Conservation (phyloP, 2,329 filamentous ascomycete genomes). For the Trichoderma afroharzianum region DNA sequence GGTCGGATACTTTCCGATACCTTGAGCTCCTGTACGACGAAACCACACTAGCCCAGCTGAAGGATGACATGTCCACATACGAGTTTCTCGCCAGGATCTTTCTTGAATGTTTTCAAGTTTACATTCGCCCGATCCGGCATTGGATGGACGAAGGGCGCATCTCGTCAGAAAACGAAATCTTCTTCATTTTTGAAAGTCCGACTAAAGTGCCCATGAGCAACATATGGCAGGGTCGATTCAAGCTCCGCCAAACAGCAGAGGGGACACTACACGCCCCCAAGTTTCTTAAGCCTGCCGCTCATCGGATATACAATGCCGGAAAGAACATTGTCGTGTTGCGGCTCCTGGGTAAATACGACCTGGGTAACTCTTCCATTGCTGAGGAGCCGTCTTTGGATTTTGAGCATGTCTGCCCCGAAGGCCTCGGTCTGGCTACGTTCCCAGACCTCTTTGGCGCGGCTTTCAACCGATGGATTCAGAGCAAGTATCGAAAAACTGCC, state of each 20-base stretch:
- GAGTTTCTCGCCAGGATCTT: constrained; percentile 65
- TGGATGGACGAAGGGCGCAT: constrained; percentile 85
- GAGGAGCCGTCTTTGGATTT: constrained; percentile 53
- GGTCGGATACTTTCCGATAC: constrained; percentile 62
- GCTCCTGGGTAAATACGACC: constrained; percentile 56
- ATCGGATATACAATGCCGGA: constrained; percentile 78
- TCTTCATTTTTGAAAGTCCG: constrained; percentile 66
- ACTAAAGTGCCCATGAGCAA: constrained; percentile 56
- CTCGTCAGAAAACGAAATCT: constrained; percentile 60
- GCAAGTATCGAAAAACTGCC: constrained; percentile 68
- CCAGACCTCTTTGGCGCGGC: constrained; percentile 68
- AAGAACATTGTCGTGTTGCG: constrained; percentile 86
- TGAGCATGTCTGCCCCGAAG: constrained; percentile 49
- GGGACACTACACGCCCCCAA: constrained; percentile 64
- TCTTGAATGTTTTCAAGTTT: constrained; percentile 76
- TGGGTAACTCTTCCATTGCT: constrained; percentile 27
- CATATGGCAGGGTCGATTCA: constrained; percentile 74
- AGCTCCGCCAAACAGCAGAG: constrained; percentile 57
- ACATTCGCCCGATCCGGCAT: constrained; percentile 70
- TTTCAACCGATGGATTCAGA: constrained; percentile 73
- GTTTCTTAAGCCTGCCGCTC: constrained; percentile 67
- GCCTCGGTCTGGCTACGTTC: constrained; percentile 59
- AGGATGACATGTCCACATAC: constrained; percentile 61
- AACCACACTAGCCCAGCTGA: constrained; percentile 65
- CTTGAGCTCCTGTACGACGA: constrained; percentile 75